phyloP scores from a whole-genome alignment of 78 protist genomes.

The Isochrysis galbana region DNA sequence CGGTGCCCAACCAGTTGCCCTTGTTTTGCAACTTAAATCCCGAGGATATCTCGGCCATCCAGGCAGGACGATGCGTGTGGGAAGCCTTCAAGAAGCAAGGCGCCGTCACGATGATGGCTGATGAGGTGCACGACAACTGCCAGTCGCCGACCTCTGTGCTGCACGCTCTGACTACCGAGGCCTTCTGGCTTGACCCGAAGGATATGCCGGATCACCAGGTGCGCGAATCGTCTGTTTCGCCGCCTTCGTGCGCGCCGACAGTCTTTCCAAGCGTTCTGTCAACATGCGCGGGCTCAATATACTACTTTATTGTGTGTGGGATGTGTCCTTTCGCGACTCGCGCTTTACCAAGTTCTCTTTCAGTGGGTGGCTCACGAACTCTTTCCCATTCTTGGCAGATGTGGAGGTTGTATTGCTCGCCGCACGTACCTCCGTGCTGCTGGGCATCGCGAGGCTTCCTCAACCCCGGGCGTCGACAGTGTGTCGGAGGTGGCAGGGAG shows the following conservation, averaged over 20 bases:
- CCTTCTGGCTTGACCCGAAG: too few relatives aligned
- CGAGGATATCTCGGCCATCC: background rate
- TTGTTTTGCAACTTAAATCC: background rate
- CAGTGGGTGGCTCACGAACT: too few relatives aligned
- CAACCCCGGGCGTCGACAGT: conserved; percentile 9
- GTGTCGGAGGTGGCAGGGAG: background rate
- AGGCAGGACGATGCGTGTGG: background rate
- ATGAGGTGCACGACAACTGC: background rate
- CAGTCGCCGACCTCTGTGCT: background rate
- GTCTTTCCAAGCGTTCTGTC: too few relatives aligned
- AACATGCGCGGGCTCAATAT: too few relatives aligned
- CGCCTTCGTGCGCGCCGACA: too few relatives aligned
- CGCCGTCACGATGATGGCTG: background rate
- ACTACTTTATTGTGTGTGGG: too few relatives aligned
- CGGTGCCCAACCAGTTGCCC: conserved; percentile 20
- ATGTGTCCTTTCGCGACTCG: too few relatives aligned
- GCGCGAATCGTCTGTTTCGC: too few relatives aligned
- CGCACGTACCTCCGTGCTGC: background rate
- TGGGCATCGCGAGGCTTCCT: background rate
- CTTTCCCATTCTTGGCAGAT: too few relatives aligned
- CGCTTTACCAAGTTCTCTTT: too few relatives aligned
- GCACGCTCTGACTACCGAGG: background rate
- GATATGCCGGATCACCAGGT: too few relatives aligned
- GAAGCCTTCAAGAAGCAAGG: background rate
- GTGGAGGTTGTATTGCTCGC: background rate